Conservation (phyloP, 345 rosid species). For the Populus tremula region DNA sequence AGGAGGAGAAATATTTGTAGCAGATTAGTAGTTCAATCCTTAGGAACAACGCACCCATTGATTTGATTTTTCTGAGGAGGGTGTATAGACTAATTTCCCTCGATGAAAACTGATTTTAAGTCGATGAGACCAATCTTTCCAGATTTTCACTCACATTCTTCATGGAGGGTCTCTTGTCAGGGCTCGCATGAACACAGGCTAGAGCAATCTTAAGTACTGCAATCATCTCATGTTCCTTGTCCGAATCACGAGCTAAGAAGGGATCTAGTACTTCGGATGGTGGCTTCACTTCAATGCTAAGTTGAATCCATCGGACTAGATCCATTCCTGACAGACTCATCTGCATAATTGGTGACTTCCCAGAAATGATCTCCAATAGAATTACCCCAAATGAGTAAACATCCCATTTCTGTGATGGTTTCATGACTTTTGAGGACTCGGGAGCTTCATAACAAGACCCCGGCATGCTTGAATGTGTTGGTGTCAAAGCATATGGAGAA, state of each 20-base stretch:
- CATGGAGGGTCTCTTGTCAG: conserved; percentile 32
- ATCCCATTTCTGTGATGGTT: conserved; percentile 37
- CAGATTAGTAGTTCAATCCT: neutral
- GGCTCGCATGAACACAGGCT: conserved; percentile 24
- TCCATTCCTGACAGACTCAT: conserved; percentile 21
- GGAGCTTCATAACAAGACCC: conserved; percentile 28
- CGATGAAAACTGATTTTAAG: neutral
- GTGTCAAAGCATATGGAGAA: conserved; percentile 18
- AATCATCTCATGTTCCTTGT: conserved; percentile 16
- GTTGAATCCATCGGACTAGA: conserved; percentile 27
- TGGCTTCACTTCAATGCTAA: conserved; percentile 23
- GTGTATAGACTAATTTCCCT: neutral
- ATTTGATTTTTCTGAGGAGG: neutral
- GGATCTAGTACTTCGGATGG: conserved; percentile 24
- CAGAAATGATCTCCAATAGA: conserved; percentile 25
- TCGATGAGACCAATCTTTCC: conserved; percentile 4
- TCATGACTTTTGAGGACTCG: conserved; percentile 16
- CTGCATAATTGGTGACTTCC: conserved; percentile 19
- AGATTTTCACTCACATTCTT: conserved; percentile 20
- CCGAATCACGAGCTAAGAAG: conserved; percentile 19
- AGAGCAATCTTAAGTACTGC: conserved; percentile 21
- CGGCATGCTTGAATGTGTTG: conserved; percentile 10
- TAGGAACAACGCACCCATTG: neutral
- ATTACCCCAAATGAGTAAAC: conserved; percentile 33
- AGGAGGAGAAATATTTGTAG: neutral